phyloP scores from a whole-genome alignment of 2,329 filamentous ascomycete genomes.

The Monosporascus sp. region DNA sequence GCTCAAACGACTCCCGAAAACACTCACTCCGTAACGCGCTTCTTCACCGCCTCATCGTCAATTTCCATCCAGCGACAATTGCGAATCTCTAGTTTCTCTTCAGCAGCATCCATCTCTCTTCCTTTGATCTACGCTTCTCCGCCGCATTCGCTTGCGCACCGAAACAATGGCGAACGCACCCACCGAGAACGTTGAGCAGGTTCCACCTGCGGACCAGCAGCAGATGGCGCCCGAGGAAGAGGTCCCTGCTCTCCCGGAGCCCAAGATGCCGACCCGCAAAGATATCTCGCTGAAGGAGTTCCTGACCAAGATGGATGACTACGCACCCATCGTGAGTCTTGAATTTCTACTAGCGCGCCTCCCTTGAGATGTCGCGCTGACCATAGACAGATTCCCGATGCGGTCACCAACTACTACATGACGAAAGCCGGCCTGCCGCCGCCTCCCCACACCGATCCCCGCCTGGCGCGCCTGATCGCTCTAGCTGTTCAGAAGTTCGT shows the following conservation, averaged over 20 bases:
- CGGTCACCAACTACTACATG: conserved; percentile 97
- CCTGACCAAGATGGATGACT: conserved; percentile 94
- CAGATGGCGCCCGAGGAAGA: conserved; percentile 16
- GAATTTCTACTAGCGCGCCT: background rate
- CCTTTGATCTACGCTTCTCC: background rate
- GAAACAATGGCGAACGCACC: conserved; percentile 21
- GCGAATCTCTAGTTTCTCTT: background rate
- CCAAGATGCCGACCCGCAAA: conserved; percentile 73
- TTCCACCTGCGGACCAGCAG: conserved; percentile 15
- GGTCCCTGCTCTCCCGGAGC: conserved; percentile 33
- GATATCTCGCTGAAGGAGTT: conserved; percentile 92
- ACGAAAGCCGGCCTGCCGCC: conserved; percentile 91
- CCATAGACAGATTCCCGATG: conserved; percentile 75
- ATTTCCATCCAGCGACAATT: no score
- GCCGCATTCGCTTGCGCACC: background rate
- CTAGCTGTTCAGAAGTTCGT: conserved; percentile 99
- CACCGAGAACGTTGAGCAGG: conserved; percentile 23
- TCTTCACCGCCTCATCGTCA: no score
- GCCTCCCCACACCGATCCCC: conserved; percentile 82
- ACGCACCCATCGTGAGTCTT: conserved; percentile 82
- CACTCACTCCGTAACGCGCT: no score
- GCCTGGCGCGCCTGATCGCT: conserved; percentile 86
- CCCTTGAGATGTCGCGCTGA: background rate
- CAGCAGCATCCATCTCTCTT: background rate
- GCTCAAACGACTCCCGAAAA: no score